These are phyloP conservation scores for Platanus orientalis DNA, from an alignment of 164 flowering plant species.

Conservation along the genomic window DNA sequence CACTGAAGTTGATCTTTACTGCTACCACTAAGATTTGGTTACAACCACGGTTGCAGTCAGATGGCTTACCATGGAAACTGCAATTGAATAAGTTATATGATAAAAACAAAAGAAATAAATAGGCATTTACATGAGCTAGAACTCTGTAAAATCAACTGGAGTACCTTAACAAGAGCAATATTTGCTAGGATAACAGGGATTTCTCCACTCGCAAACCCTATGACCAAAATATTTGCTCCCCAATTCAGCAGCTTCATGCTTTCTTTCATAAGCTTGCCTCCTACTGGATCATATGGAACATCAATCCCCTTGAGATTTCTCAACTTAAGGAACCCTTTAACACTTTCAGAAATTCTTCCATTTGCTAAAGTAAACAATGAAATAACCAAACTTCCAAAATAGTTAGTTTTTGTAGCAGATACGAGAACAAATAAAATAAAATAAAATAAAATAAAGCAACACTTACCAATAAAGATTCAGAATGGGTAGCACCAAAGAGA, in stretches of 20 bases:
- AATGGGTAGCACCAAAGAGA: too few species aligned
- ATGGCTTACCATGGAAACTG: not conserved
- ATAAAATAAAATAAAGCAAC: too few species aligned
- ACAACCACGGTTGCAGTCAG: not conserved
- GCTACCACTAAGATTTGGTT: not conserved
- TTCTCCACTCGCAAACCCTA: conserved; percentile 98
- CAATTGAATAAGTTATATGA: too few species aligned
- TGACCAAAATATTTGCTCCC: conserved; percentile 88
- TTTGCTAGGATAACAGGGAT: conserved; percentile 88
- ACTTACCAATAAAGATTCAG: too few species aligned
- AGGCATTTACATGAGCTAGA: not conserved
- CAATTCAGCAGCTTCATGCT: conserved; percentile 79
- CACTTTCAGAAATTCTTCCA: conserved; percentile 56
- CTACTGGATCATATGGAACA: conserved; percentile 93
- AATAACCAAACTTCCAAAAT: too few species aligned
- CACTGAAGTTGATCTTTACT: not conserved
- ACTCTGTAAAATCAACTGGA: not conserved
- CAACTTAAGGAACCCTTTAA: conserved; percentile 62
- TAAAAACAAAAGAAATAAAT: not conserved
- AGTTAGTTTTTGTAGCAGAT: too few species aligned
- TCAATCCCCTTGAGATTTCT: conserved; percentile 92
- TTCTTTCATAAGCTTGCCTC: conserved; percentile 86
- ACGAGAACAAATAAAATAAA: too few species aligned
- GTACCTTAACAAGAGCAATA: conserved; percentile 92
- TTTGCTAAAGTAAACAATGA: conserved; percentile 56